Base-by-base conservation (phyloP, 441 rosid species). In the Flueggea neowawraea region DNA sequence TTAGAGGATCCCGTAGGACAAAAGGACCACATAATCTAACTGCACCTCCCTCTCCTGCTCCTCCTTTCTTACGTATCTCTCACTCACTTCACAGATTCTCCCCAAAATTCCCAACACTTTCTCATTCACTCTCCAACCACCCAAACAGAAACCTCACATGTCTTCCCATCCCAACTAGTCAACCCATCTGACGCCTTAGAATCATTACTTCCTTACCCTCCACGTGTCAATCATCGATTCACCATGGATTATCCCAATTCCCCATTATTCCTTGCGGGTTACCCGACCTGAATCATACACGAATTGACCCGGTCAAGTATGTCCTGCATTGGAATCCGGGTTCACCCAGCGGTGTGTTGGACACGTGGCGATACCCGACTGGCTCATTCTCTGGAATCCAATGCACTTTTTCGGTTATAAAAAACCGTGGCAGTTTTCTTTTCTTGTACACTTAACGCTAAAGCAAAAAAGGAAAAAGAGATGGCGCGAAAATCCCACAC, bases 401-500 rank as follows among this genome's bases (percentile, higher is more conserved):
- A 87, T 80, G 90, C 31, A 41, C 76, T 80, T 71, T 70, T 78
- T 66, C 67, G 62, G 73, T 78, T 90, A 82, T 81, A 86, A 75
- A 43, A 78, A 63, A 43, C 72, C 54, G 54, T 62, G 48, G 58
- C 31, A 57, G 28, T 22, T 22, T 55, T 60, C 64, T 51, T 32
- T 52, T 49, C 75, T 50, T 72, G n/a, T 64, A 4, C 48, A 31
- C 58, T 31, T 63, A 41, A 14, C 45, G 45, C 28, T 22, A 22
- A 22, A 3, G 12, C 39, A 56, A 55, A 28, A 45, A 60, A 61
- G 14, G 15, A n/a, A 16, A n/a, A 31, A 22, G 56, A 66, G 62
- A 88, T 91, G 97, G 94, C 97, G 91, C 94, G 70, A 88, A 86
- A 74, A 62, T 69, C 75, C 54, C 69, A 43, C 67, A 59, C 62